Conservation (phyloP, 2,329 filamentous ascomycete species). For the Purpureocillium lavendulum region DNA sequence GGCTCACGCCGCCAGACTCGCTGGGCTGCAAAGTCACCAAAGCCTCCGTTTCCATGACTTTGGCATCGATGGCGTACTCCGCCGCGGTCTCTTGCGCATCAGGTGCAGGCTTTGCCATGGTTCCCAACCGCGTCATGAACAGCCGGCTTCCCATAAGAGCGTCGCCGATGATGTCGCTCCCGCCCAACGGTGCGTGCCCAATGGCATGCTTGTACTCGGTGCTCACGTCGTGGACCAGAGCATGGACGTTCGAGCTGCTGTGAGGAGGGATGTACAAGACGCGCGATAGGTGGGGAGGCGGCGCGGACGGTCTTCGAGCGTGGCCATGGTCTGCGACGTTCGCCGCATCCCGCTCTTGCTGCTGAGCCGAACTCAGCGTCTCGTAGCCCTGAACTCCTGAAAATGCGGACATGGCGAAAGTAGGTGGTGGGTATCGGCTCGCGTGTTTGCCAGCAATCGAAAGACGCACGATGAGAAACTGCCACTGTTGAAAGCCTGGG, state of each 20-base stretch:
- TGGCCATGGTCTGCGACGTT: neutral
- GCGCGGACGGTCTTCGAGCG: neutral
- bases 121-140: neutral
- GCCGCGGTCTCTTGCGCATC: neutral
- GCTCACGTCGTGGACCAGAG: neutral
- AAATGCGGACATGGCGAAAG: neutral
- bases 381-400: neutral
- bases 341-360: neutral
- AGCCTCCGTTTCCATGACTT: neutral
- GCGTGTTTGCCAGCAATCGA: too few species aligned
- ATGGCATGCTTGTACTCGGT: neutral
- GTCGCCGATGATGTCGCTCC: neutral
- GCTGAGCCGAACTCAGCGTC: slow-evolving; percentile 1
- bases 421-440: too few species aligned
- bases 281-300: neutral
- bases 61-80: neutral
- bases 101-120: neutral
- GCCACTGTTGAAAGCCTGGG: too few species aligned
- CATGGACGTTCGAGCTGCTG: neutral
- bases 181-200: neutral
- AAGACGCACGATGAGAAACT: too few species aligned
- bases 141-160: neutral
- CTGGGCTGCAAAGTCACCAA: neutral
- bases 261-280: neutral
- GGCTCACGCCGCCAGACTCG: neutral